Base-by-base conservation (phyloP, 129 eudicot species). In the Pseudognaphalium luteoalbum region DNA sequence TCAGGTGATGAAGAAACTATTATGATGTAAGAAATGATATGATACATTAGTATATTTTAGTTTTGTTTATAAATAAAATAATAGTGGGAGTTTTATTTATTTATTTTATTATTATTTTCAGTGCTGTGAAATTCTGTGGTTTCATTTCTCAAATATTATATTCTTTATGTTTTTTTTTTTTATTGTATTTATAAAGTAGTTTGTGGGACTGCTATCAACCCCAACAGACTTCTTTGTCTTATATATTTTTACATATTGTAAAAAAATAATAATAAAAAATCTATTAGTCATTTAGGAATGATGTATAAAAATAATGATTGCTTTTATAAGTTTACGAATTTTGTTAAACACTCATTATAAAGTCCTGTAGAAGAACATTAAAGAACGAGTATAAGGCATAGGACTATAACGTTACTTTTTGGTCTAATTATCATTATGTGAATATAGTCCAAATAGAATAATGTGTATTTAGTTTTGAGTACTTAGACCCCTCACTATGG, bases 1-100 rank as follows among this genome's bases (percentile, higher is more conserved):
- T 82, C 69, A 76, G 69, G 74, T 75, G 76, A 82, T 82, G 78
- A 71, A 78, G 74, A 77, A 76, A 63, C 81, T 64, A 29, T 54
- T 47, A 20, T 58, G 32, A 39, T 77, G 71, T 72, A 82, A 71
- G 71, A 37, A 34, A 72, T 51, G 78, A 66, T 58, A 52, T 67
- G 59, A 20, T 72, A 54, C 72, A 15, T 32, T 32, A 34, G 42
- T 51, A 66, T 71, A 66, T 71, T 14, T 60, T 62, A 81, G 68
- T 35, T 61, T 68, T 81, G 76, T 62, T 72, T 42, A 66, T 81
- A 79, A 71, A 71, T 75, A 64, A 73, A 71, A 54, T 47, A 35
- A 77, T 29, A 81, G 76, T 78, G 81, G 81, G 66, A 56, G 70
- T 75, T 68, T 81, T 76, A 74, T 78, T 11, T 60, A 12, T 70